Base-by-base conservation (phyloP, 164 flowering plant genomes). In the Liquidambar formosana region DNA sequence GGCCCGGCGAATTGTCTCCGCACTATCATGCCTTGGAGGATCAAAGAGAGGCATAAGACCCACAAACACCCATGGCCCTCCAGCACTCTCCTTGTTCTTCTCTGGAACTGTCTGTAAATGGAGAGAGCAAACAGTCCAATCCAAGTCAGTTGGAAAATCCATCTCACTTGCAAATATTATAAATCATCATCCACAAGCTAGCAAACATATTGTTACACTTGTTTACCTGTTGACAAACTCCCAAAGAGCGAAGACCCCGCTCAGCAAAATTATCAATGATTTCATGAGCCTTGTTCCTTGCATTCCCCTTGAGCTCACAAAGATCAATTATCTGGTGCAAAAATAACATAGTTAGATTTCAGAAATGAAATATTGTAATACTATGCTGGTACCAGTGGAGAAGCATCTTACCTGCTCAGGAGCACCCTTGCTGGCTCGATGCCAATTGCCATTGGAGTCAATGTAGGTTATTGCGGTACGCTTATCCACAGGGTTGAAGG, bases 11-110 rank as follows among this genome's bases (percentile, higher is more conserved):
- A 93, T 91, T n/a, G 96, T 93, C 81, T 93, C 98, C 46, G 98
- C 95, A 74, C 95, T 91, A 23, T 91, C 97, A 69, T 93, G 98
- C 71, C 98, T 83, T 46, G 97, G 98, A 68, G 95, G 97, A 66
- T 93, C 98, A 67, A 91, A 91, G 46, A 93, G 87, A 25, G 98
- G 97, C 83, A 91, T 77, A 59, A 91, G 84, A 45, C 92, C 98
- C 10, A 91, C 89, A 64, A 93, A 93, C 78, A 88, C 85, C 98
- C 98, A 93, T 43, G 98, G 91, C 10, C 9, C 69, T 19, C 98
- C 97, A 1, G 76, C 77, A 26, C 98, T 88, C 61, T 93, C 98
- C 82, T 93, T 91, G 47, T 61, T 87, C 80, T 85, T 84, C 81
- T 91, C 98, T 13, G 89, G 84, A 18, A 91, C 73, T 8, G 80